phyloP scores from a whole-genome alignment of 495 filamentous ascomycete genomes.

The Hypoxylon cercidicola region DNA sequence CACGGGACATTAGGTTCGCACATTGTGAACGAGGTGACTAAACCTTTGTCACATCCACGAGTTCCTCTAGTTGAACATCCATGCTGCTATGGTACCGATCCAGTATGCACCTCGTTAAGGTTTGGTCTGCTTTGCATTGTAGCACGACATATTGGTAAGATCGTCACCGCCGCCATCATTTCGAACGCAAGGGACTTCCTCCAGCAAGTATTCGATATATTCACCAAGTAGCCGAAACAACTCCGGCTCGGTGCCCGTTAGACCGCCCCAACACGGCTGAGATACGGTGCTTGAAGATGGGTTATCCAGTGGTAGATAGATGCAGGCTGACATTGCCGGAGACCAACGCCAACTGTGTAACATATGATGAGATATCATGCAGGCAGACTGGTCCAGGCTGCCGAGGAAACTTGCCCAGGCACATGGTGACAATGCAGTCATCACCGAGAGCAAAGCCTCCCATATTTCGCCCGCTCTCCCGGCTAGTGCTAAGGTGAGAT shows the following conservation, averaged over 20 bases:
- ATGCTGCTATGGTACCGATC: neutral
- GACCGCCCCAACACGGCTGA: no score
- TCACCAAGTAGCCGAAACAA: neutral
- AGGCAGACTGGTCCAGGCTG: neutral
- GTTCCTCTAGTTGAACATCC: neutral
- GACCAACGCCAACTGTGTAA: neutral
- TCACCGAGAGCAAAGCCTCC: no score
- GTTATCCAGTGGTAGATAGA: no score
- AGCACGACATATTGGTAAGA: neutral
- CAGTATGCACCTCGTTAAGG: neutral
- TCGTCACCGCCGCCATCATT: no score
- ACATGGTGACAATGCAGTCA: neutral
- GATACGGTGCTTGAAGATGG: no score
- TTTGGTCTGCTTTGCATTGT: neutral
- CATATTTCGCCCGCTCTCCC: neutral
- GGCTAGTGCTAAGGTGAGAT: slow-evolving; percentile 6
- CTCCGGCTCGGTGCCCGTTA: neutral
- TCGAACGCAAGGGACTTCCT: no score
- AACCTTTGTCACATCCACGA: neutral
- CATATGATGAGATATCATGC: neutral
- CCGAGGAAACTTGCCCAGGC: neutral
- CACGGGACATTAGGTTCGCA: neutral
- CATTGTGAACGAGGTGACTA: neutral
- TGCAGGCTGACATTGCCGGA: neutral
- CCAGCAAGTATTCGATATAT: neutral